Percentiles rank a stretch among this genome's conserved stretches.
Conservation (phyloP, 2,329 filamentous ascomycete genomes). For the Fonsecaea pedrosoi region DNA sequence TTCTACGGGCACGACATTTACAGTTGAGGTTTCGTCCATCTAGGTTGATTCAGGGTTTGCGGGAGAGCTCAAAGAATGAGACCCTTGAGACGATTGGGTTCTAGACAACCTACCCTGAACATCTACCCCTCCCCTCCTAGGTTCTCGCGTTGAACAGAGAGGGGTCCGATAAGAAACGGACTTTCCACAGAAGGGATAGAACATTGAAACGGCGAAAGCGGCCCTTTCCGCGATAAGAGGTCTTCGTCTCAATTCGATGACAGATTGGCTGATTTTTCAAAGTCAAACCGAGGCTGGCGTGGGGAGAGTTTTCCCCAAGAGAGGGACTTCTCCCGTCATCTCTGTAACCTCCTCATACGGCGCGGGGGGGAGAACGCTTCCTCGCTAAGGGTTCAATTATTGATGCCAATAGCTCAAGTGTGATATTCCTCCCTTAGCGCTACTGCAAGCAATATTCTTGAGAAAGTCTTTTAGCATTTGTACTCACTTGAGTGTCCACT, state of each 20-base stretch:
- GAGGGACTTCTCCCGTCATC: conserved; percentile 4
- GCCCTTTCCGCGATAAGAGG: conserved; percentile 27
- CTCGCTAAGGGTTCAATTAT: conserved; percentile 18
- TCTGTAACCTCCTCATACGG: background rate
- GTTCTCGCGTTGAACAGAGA: background rate
- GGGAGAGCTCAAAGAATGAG: background rate
- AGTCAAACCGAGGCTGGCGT: conserved; percentile 24
- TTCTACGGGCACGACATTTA: conserved; percentile 2
- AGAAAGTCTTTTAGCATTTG: background rate
- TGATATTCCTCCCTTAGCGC: conserved; percentile 23
- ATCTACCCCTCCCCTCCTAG: conserved; percentile 15
- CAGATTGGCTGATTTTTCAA: conserved; percentile 23
- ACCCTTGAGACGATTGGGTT: background rate
- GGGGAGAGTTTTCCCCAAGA: conserved; percentile 7
- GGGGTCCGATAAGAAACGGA: background rate
- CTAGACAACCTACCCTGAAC: conserved; percentile 11
- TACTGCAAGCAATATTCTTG: conserved; percentile 12
- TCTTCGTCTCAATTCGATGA: conserved; percentile 13
- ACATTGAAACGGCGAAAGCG: conserved; percentile 2
- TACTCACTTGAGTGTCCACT: conserved; percentile 4
- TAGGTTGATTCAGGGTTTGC: background rate
- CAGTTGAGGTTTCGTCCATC: background rate
- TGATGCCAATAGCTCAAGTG: conserved; percentile 14
- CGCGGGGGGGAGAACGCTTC: background rate
- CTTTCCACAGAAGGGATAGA: conserved; percentile 10